phyloP scores from a whole-genome alignment of 495 filamentous ascomycete genomes.

The Xylaria intraflava region DNA sequence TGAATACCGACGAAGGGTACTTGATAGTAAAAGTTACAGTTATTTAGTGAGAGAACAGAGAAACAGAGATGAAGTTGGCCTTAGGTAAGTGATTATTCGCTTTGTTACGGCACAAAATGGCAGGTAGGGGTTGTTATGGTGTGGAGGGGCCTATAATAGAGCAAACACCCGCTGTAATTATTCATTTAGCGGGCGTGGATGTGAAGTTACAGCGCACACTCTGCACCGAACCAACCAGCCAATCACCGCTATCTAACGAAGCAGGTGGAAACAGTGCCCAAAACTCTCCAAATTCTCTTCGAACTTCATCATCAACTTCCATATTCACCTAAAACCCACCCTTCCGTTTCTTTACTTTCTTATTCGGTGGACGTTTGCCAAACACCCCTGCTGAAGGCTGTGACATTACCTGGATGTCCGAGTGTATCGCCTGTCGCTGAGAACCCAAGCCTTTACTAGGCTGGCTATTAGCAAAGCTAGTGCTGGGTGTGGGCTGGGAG shows the following conservation, averaged over 20 bases:
- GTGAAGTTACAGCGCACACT: too few species aligned
- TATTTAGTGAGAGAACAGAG: not conserved
- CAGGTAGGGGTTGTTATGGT: too few species aligned
- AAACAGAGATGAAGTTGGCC: not conserved
- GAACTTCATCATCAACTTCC: not conserved
- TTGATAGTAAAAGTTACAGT: not conserved
- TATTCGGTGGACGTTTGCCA: conserved; percentile 28
- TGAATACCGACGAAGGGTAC: not conserved
- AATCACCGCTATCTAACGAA: not conserved
- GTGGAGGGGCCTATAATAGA: too few species aligned
- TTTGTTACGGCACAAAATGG: too few species aligned
- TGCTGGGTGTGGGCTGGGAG: conserved; percentile 20
- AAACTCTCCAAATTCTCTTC: not conserved
- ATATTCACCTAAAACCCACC: conserved; percentile 25
- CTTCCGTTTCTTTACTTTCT: conserved; percentile 26
- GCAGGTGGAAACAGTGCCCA: not conserved
- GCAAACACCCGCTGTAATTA: too few species aligned
- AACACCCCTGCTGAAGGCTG: conserved; percentile 35
- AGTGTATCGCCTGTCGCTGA: conserved; percentile 12
- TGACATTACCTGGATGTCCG: conserved; percentile 27
- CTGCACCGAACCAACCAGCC: not conserved
- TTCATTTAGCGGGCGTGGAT: too few species aligned
- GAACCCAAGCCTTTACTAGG: conserved; percentile 3
- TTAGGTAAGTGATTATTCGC: too few species aligned
- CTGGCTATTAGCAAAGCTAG: conserved; percentile 19